Evolutionary conservation across 495 filamentous ascomycete genomes (phyloP).

Genomic region (Jackrogersella minutella): DNA sequence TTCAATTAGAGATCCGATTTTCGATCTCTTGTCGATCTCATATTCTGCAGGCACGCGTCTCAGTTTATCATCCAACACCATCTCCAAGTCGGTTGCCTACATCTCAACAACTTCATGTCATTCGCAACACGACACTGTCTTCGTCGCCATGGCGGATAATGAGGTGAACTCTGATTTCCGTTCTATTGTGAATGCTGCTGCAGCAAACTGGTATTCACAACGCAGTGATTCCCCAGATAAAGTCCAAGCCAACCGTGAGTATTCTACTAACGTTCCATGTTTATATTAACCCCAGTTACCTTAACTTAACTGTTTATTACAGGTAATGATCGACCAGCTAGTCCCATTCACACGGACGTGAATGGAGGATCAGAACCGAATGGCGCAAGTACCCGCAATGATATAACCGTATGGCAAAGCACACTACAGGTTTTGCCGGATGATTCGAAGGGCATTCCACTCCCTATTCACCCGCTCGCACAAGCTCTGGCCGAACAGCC

Average conservation of each 20-base stretch:
- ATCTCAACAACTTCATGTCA: too few species aligned
- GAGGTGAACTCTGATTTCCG: constrained; percentile 5
- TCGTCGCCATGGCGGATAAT: constrained; percentile 12
- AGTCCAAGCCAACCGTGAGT: constrained; percentile 1
- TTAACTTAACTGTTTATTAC: background rate
- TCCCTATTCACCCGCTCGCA: constrained; percentile 31
- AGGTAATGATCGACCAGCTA: background rate
- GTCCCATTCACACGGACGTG: background rate
- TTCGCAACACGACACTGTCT: too few species aligned
- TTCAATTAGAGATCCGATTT: too few species aligned
- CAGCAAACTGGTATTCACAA: constrained; percentile 36
- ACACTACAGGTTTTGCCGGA: constrained; percentile 24
- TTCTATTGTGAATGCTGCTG: constrained; percentile 32
- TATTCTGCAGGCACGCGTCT: too few species aligned
- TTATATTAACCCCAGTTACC: background rate
- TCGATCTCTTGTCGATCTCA: too few species aligned
- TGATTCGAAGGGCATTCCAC: constrained; percentile 2
- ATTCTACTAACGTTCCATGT: background rate
- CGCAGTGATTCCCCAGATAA: constrained; percentile 13
- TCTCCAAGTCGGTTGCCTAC: too few species aligned
- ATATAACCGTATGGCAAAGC: constrained; percentile 36
- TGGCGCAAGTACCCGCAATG: background rate
- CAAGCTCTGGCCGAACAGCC: constrained; percentile 29
- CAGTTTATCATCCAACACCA: too few species aligned
- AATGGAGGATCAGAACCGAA: constrained; percentile 2